Evolutionary conservation across 805 yeast genomes (phyloP), one percentile per base, ranked within the genome.

Genomic region (Candida nanaspora): DNA sequence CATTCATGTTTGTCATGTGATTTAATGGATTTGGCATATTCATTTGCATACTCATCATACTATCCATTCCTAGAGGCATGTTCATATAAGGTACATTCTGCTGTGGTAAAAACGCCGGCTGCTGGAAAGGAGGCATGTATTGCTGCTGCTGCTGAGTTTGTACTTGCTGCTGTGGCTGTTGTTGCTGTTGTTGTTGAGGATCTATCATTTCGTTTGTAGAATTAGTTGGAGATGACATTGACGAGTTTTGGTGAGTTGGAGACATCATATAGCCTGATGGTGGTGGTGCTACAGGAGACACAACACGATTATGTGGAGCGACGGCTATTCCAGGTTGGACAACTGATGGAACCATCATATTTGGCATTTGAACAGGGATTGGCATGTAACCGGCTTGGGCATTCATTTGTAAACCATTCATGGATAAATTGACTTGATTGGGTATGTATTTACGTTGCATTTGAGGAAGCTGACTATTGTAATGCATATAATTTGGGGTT

Each of bases 371-470:
- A 10, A 28, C 20, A 6, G 33, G 33, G 11, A 30, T 30, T 6
- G 33, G 33, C 4, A 30, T 30, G 16, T n/a, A 30, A 30, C 33
- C 33, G 19, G 33, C 13, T 28, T 28, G 31, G 11, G 18, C 6
- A 15, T 15, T 30, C 33, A 30, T 30, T 31, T 16, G 34, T 11
- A 23, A 8, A 23, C 27, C 11, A 23, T 23, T 23, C 27, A 23
- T 23, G 9, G 34, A 22, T 19, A 31, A 18, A 14, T 21, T 21
- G 43, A 50, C 40, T 5, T 46, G 51, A 39, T 47, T 49, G 2
- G 53, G 46, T 25, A 46, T 45, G 46, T 48, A 38, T 42, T 48
- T 44, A 9, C 45, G 52, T 40, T 47, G 52, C 40, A 49, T 53
- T 15, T 50, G 45, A 21, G 42, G 40, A 11, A 44, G 42, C 13